phyloP scores from a whole-genome alignment of 2,329 filamentous ascomycete species.

The Xylaria sp. region DNA sequence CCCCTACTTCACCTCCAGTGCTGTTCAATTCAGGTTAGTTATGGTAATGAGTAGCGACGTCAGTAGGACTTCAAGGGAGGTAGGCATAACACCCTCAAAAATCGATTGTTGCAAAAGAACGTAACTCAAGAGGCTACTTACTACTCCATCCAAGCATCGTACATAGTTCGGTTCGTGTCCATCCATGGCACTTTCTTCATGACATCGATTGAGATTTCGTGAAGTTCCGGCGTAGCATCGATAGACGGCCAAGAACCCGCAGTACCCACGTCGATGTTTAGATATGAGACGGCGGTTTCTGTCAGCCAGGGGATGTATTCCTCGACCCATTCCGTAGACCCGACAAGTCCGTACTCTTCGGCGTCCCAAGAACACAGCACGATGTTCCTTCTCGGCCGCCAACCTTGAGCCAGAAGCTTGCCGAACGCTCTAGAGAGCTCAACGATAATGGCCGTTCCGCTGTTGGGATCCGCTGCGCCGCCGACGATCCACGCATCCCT shows the following conservation, averaged over 20 bases:
- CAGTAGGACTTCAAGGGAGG: neutral
- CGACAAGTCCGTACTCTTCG: conserved; percentile 82
- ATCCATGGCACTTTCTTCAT: conserved; percentile 72
- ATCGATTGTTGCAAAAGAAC: neutral
- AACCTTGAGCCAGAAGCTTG: conserved; percentile 74
- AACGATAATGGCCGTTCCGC: conserved; percentile 79
- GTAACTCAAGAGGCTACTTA: conserved; percentile 7
- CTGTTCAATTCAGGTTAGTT: conserved; percentile 13
- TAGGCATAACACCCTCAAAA: neutral
- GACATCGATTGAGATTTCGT: conserved; percentile 70
- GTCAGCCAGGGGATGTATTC: conserved; percentile 82
- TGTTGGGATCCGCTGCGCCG: conserved; percentile 87
- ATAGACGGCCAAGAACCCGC: conserved; percentile 67
- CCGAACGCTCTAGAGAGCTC: conserved; percentile 80
- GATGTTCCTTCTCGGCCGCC: conserved; percentile 82
- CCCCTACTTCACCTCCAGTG: conserved; percentile 60
- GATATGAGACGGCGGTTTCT: conserved; percentile 75
- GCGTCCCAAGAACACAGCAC: conserved; percentile 78
- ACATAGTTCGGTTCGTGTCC: conserved; percentile 52
- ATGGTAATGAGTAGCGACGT: neutral
- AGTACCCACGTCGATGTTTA: conserved; percentile 80
- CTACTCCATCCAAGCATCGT: conserved; percentile 54
- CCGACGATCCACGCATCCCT: conserved; percentile 85
- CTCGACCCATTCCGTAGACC: conserved; percentile 88
- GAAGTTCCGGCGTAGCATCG: conserved; percentile 72